phyloP scores from a whole-genome alignment of 768 basidiomycete species.

The Mycena floridula region DNA sequence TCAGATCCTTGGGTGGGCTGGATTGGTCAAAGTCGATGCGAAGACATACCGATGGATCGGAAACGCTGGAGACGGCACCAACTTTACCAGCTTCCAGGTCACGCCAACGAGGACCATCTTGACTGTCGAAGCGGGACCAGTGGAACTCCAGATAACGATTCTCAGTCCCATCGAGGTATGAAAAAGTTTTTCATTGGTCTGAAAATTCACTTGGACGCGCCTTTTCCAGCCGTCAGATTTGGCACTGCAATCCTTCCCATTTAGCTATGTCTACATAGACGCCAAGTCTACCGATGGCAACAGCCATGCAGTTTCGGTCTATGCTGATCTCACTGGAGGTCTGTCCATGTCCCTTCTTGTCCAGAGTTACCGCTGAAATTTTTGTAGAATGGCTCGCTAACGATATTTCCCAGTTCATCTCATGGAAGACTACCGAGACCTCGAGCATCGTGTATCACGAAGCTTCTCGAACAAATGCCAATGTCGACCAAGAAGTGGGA shows the following conservation, averaged over 20 bases:
- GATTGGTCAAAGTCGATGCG: slow-evolving; percentile 7
- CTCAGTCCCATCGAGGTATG: slow-evolving; percentile 53
- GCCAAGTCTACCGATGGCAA: slow-evolving; percentile 30
- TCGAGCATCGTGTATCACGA: slow-evolving; percentile 34
- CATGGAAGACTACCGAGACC: slow-evolving; percentile 37
- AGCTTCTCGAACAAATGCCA: slow-evolving; percentile 18
- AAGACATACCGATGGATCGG: slow-evolving; percentile 8
- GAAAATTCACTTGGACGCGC: neutral
- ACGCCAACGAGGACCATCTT: slow-evolving; percentile 51
- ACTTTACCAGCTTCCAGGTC: slow-evolving; percentile 23
- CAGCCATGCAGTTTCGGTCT: slow-evolving; percentile 35
- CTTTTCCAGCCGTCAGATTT: slow-evolving; percentile 35
- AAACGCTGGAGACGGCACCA: neutral
- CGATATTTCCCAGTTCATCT: slow-evolving; percentile 23
- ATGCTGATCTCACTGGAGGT: slow-evolving; percentile 37
- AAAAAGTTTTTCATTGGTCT: neutral
- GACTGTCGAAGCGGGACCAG: slow-evolving; percentile 40
- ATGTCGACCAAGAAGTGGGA: slow-evolving; percentile 31
- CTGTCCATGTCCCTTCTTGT: neutral
- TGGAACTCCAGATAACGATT: slow-evolving; percentile 45
- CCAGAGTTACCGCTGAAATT: neutral
- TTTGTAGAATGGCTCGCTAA: slow-evolving; percentile 29
- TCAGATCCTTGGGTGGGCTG: slow-evolving; percentile 5
- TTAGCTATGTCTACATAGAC: slow-evolving; percentile 38
- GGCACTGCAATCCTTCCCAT: slow-evolving; percentile 46